Evolutionary conservation across 352 stramenopile species (phyloP), one percentile per base, ranked within the genome.

Genomic region (Phytopythium aichiense): DNA sequence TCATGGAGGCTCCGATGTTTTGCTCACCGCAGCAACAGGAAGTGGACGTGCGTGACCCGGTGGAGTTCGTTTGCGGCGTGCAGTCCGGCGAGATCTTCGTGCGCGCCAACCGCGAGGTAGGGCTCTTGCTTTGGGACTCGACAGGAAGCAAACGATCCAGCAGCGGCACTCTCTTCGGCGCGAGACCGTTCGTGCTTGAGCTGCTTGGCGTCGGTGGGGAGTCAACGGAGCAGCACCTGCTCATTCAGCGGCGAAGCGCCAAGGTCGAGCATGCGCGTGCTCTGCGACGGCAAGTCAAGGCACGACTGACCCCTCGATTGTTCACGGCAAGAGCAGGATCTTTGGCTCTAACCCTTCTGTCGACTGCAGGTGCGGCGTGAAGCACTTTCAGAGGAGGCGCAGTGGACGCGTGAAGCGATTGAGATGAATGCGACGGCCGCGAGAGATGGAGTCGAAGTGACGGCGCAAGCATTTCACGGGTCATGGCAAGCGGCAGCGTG

Each of bases 11-110:
- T 7, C 1, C 28, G 3, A 3, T 6, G 23, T 20, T 37, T n/a
- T 20, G 46, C 1, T n/a, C 46, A 23, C 48, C 12, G 25, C 48
- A 54, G 48, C 46, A 33, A 3, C 22, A 18, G 13, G 22, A 15
- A 52, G 46, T 33, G 5, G 22, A 1, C 4, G 12, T 2, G 22
- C 2, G 1, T 3, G 23, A 7, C 23, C 6, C 23, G 23, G 22
- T 4, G 11, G 48, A 54, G 48, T 4, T 4, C 48, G 28, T 54
- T 22, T 16, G n/a, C 40, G 61, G 69, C 40, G 59, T 79, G 13
- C 71, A 69, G 30, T 86, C 69, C 40, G 79, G 75, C 18, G 77
- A 86, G 55, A 43, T 87, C 56, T 83, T 81, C 31, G 71, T 80
- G 43, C 77, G 74, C 23, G 28, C 78, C 7, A 67, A 65, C 38